Conservation (phyloP, 345 rosid genomes). For the Salix suchowensis region DNA sequence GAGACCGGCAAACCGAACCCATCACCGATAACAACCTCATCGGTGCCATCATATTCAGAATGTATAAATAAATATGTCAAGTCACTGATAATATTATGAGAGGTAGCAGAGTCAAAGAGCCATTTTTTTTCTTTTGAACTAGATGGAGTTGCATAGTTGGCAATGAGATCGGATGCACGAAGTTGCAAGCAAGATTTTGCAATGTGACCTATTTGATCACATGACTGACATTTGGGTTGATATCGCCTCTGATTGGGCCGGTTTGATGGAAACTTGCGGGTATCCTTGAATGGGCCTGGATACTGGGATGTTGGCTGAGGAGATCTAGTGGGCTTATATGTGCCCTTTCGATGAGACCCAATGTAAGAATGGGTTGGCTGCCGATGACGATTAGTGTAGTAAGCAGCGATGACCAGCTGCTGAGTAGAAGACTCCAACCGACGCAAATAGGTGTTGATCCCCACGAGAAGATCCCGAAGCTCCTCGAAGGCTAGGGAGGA, state of each 20-base stretch:
- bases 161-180: too few species aligned
- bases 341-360: too few species aligned
- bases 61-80: too few species aligned
- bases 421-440: fast-evolving
- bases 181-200: too few species aligned
- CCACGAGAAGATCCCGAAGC: background rate
- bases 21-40: background rate
- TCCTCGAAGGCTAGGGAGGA: background rate
- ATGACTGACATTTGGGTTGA: background rate
- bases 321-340: too few species aligned
- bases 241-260: fast-evolving
- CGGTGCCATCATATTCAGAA: background rate
- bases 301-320: too few species aligned
- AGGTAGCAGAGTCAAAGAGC: background rate
- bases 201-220: background rate
- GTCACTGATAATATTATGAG: background rate
- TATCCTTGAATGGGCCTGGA: fast-evolving
- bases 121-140: background rate
- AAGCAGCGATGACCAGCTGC: fast-evolving
- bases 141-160: too few species aligned
- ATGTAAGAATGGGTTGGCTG: too few species aligned
- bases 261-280: too few species aligned
- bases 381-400: too few species aligned
- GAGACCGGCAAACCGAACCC: background rate
- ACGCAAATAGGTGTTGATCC: too few species aligned